These are phyloP conservation scores for Thelonectria olida DNA, from an alignment of 2,329 filamentous ascomycete genomes.

Conservation along the genomic window DNA sequence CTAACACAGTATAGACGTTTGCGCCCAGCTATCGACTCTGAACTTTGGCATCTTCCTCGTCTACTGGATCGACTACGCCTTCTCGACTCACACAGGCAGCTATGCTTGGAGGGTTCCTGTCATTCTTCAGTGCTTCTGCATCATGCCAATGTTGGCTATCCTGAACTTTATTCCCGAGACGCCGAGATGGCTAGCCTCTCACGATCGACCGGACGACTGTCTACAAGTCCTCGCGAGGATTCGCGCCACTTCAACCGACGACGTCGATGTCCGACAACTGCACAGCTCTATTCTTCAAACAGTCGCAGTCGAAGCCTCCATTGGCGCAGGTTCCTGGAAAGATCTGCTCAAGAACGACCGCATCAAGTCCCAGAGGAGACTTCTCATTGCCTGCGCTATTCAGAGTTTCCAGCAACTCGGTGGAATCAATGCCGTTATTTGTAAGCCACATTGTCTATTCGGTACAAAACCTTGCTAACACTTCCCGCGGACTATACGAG, in stretches of 20 bases:
- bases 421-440: conserved; percentile 60
- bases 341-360: conserved; percentile 44
- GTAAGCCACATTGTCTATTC: conserved; percentile 22
- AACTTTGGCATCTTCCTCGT: conserved; percentile 56
- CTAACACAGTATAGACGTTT: conserved; percentile 46
- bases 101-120: conserved; percentile 53
- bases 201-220: conserved; percentile 49
- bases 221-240: conserved; percentile 51
- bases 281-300: conserved; percentile 46
- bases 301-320: conserved; percentile 43
- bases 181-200: conserved; percentile 53
- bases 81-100: conserved; percentile 42
- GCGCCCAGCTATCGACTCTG: conserved; percentile 57
- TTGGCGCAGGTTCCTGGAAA: conserved; percentile 42
- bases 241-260: conserved; percentile 29
- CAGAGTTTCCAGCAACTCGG: conserved; percentile 54
- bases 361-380: conserved; percentile 44
- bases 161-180: conserved; percentile 53
- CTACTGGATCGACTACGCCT: conserved; percentile 57
- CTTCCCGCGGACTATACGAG: conserved; percentile 51
- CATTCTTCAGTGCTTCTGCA: conserved; percentile 52
- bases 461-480: background rate
- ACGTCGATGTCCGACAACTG: conserved; percentile 33
- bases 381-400: conserved; percentile 44
- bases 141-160: conserved; percentile 50